Evolutionary conservation across 2,329 filamentous ascomycete species (phyloP).

Genomic region (Arthroderma sp.): DNA sequence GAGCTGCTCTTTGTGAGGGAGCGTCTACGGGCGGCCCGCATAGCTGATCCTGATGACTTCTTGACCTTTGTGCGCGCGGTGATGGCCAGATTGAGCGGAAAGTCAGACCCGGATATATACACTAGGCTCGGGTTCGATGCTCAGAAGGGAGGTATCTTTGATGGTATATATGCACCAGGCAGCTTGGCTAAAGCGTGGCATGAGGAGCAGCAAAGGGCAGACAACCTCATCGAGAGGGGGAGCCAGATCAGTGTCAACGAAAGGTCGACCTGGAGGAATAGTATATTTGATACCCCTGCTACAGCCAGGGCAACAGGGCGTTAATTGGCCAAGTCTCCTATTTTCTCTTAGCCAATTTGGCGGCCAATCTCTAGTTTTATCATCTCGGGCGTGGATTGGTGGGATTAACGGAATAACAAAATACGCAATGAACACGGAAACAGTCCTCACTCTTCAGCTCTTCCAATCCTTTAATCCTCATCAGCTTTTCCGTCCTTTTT

Average conservation of each 20-base stretch:
- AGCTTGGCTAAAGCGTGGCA: conserved; percentile 85
- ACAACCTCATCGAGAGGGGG: conserved; percentile 56
- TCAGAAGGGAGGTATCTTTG: conserved; percentile 56
- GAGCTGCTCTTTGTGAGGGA: conserved; percentile 81
- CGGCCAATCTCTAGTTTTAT: too few relatives aligned
- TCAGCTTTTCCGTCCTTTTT: background rate
- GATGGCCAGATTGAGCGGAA: conserved; percentile 59
- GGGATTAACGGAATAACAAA: too few relatives aligned
- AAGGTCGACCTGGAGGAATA: conserved; percentile 56
- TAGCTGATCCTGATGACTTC: conserved; percentile 67
- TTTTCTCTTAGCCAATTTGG: background rate
- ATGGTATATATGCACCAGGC: conserved; percentile 74
- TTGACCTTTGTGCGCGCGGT: conserved; percentile 74
- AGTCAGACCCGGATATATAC: conserved; percentile 64
- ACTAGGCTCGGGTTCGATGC: conserved; percentile 57
- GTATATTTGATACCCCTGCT: conserved; percentile 50
- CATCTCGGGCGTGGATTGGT: too few relatives aligned
- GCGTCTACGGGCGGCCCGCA: conserved; percentile 69
- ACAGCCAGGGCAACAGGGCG: background rate
- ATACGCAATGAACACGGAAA: too few relatives aligned
- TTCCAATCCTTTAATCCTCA: background rate
- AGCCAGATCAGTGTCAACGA: conserved; percentile 47
- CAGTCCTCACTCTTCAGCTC: too few relatives aligned
- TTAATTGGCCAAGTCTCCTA: too few relatives aligned
- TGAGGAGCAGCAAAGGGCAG: conserved; percentile 57